Evolutionary conservation across 129 eudicot species (phyloP), one percentile per base, ranked within the genome.

Genomic region (Tanacetum coccineum): DNA sequence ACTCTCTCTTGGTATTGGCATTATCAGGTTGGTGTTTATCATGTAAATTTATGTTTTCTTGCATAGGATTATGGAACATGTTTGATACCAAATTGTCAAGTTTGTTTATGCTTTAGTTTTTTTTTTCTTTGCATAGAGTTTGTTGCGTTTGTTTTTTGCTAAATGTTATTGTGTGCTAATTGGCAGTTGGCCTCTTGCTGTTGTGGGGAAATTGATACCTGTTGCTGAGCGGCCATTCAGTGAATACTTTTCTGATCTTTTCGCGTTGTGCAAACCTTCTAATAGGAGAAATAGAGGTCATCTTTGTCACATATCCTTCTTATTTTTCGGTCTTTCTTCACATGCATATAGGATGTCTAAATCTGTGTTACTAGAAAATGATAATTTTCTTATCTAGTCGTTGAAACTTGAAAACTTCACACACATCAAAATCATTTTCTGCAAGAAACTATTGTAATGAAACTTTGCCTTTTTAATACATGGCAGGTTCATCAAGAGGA

Each of bases 181-280:
- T 40, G 13, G 30, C 80, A 85, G 91, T 79, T 85, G 91, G 91
- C 91, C 91, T 42, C 87, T 85, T 72, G 91, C 91, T 3, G 76
- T 67, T 26, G 10, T 81, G 25, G 91, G 87, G 17, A 85, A 85
- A 68, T 70, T 81, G 74, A 81, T 85, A 68, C 91, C 91, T 21
- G 91, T 85, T 6, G 73, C 91, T 0, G 73, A 76, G 46, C 81
- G 70, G 44, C 91, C 87, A 11, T 65, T 81, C 51, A 70, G 80
- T 49, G 64, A 79, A 59, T 84, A 61, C 77, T 78, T 84, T 46
- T 64, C 66, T 22, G 6, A 20, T n/a, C 13, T 76, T 11, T 68
- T 59, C 52, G 9, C 25, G 26, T 26, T 49, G 9, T 74, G 84
- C 69, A 78, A 19, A 50, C 67, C 73, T 13, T 62, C 71, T 22